Conservation (phyloP, 225 moss, liverwort and hornwort genomes). For the Lunularia cruciata region DNA sequence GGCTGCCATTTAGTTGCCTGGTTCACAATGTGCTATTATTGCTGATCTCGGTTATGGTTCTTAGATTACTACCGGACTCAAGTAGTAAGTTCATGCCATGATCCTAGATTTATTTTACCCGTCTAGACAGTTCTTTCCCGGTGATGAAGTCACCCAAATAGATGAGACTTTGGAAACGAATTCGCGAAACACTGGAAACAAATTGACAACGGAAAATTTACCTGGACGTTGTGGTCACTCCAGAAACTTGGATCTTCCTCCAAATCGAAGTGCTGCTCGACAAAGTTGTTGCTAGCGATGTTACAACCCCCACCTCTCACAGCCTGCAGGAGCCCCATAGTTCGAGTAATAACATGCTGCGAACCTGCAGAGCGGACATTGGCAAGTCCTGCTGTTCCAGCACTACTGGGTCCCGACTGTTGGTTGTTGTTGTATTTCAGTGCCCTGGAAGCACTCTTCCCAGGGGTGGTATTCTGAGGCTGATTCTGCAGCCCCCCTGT, state of each 20-base stretch:
- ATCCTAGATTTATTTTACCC: too few species aligned
- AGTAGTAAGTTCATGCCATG: too few species aligned
- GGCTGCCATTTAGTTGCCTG: too few species aligned
- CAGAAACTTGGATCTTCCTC: slow-evolving; percentile 86
- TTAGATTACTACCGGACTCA: too few species aligned
- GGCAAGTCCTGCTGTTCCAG: slow-evolving; percentile 46
- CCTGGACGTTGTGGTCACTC: slow-evolving; percentile 93
- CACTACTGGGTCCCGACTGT: slow-evolving; percentile 40
- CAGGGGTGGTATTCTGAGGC: slow-evolving; percentile 51
- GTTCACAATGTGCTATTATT: too few species aligned
- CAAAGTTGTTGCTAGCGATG: slow-evolving; percentile 30
- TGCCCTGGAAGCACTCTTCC: slow-evolving; percentile 67
- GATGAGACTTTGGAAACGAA: too few species aligned
- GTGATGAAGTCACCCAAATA: too few species aligned
- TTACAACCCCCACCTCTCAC: slow-evolving; percentile 38
- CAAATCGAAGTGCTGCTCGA: slow-evolving; percentile 63
- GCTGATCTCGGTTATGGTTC: too few species aligned
- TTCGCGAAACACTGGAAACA: too few species aligned
- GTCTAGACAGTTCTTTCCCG: too few species aligned
- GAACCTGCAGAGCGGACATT: slow-evolving; percentile 44
- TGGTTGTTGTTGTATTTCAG: slow-evolving; percentile 68
- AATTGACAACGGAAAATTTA: too few species aligned
- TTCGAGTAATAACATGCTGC: slow-evolving; percentile 43
- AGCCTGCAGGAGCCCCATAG: slow-evolving; percentile 35
- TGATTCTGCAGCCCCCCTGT: slow-evolving; percentile 33